Evolutionary conservation across 106 monocot species (phyloP).

Genomic region (Ottelia alismoides): DNA sequence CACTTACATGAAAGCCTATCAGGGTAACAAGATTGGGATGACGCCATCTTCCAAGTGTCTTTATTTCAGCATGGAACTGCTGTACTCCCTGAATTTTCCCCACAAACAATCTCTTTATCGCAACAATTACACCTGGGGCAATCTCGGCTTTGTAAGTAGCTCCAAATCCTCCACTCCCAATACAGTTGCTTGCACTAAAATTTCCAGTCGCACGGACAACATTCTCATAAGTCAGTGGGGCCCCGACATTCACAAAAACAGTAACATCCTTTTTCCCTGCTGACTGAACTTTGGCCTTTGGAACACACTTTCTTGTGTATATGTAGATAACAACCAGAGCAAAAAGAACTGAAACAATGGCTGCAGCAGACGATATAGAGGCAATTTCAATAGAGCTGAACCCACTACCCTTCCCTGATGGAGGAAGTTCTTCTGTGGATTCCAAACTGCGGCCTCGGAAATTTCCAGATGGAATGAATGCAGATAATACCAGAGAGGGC

Average conservation of each 20-base stretch:
- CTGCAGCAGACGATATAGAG: conserved; percentile 78
- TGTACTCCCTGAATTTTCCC: conserved; percentile 82
- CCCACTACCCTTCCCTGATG: neutral
- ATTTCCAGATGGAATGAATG: too few relatives aligned
- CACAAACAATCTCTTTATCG: conserved; percentile 83
- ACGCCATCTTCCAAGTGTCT: conserved; percentile 74
- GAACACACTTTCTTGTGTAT: conserved; percentile 55
- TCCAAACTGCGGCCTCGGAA: too few relatives aligned
- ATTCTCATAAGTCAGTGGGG: conserved; percentile 78
- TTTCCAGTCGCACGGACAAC: conserved; percentile 35
- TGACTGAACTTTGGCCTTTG: conserved; percentile 31
- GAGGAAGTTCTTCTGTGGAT: neutral
- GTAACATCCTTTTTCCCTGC: conserved; percentile 42
- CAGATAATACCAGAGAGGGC: too few relatives aligned
- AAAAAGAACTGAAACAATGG: conserved; percentile 73
- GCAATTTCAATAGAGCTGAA: conserved; percentile 59
- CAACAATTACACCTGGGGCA: conserved; percentile 73
- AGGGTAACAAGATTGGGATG: conserved; percentile 93
- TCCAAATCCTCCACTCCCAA: conserved; percentile 94
- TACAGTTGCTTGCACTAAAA: conserved; percentile 28
- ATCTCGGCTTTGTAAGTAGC: conserved; percentile 97
- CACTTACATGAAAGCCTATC: conserved; percentile 85
- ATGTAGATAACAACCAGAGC: conserved; percentile 55
- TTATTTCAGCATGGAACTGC: conserved; percentile 58
- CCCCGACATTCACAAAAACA: conserved; percentile 74